Evolutionary conservation across 176 grass and related monocot species (phyloP).

Genomic region (Saccharum officinarum): DNA sequence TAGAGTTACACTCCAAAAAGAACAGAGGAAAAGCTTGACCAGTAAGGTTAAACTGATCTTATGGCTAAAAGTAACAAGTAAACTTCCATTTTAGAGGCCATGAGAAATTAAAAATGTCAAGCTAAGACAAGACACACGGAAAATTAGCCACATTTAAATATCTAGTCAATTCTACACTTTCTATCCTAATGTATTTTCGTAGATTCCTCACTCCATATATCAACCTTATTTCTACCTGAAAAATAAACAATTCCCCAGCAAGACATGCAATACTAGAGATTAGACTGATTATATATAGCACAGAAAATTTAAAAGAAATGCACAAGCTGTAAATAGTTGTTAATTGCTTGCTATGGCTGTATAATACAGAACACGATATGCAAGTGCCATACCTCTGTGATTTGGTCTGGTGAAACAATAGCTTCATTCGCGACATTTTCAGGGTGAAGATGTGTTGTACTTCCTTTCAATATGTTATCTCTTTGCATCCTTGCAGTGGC

Average conservation of each 20-base stretch:
- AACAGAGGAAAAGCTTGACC: no score
- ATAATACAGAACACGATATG: background rate
- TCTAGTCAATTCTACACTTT: background rate
- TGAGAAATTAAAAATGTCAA: background rate
- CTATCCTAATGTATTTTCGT: background rate
- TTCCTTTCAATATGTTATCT: background rate
- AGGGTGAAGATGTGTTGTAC: background rate
- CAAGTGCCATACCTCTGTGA: background rate
- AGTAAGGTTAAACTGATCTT: background rate
- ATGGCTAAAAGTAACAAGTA: background rate
- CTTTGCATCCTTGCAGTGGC: background rate
- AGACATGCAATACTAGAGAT: background rate
- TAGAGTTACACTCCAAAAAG: background rate
- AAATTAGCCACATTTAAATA: background rate
- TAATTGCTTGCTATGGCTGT: background rate
- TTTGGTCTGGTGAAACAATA: background rate
- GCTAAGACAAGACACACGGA: background rate
- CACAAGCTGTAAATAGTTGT: background rate
- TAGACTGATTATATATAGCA: background rate
- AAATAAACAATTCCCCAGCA: background rate
- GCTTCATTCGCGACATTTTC: background rate
- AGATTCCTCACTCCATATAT: no score
- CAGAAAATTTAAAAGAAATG: no score
- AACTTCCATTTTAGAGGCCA: background rate
- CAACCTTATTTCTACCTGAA: background rate